phyloP scores from a whole-genome alignment of 2,329 filamentous ascomycete species.

The Fragosphaeria purpurea region DNA sequence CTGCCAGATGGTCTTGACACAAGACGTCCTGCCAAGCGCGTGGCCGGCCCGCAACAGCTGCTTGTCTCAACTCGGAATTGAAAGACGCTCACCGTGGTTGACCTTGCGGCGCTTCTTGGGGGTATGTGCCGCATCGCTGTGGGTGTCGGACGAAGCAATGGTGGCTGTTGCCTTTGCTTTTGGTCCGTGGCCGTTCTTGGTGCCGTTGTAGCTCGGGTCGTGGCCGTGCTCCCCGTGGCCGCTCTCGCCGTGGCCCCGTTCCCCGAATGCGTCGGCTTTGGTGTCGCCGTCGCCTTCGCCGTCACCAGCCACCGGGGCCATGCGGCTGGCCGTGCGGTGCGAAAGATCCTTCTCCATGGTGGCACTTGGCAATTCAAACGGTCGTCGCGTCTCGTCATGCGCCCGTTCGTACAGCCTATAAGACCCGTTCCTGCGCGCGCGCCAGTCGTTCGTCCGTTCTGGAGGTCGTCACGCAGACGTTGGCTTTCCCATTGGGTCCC shows the following conservation, averaged over 20 bases:
- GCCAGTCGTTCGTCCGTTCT: no score
- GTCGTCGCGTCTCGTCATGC: no score
- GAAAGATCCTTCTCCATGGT: constrained; percentile 10
- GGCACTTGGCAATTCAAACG: neutral
- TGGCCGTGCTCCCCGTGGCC: constrained; percentile 4
- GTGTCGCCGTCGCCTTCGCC: neutral
- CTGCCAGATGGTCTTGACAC: no score
- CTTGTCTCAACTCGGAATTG: no score
- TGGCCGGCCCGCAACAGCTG: no score
- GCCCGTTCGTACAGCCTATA: no score
- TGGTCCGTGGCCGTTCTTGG: neutral
- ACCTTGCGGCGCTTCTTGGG: constrained; percentile 83
- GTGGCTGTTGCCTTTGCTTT: constrained; percentile 9
- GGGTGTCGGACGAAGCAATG: constrained; percentile 11
- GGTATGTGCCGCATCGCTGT: constrained; percentile 37
- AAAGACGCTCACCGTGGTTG: constrained; percentile 61
- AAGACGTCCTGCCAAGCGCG: no score
- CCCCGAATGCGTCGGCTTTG: constrained; percentile 1
- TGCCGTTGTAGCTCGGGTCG: neutral
- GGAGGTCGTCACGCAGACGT: no score
- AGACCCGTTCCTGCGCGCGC: neutral
- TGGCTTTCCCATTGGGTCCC: no score
- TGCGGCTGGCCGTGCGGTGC: constrained; percentile 10
- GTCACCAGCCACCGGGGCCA: constrained; percentile 3
- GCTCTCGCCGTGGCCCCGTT: neutral